Base-by-base conservation (phyloP, 208 protist species). In the Leptomonas pyrrhocoris region DNA sequence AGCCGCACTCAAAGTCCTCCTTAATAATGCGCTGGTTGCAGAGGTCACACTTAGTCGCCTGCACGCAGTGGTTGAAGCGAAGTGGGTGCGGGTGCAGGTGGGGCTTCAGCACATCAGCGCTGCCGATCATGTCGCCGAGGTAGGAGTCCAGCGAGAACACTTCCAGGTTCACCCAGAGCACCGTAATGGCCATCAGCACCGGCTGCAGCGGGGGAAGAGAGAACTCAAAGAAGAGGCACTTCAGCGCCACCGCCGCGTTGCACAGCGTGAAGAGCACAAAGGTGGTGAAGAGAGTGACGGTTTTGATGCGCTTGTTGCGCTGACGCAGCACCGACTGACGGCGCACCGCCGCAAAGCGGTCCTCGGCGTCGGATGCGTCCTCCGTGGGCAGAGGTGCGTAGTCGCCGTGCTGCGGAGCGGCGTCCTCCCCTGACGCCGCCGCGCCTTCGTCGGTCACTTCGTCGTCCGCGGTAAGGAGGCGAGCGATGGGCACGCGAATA, bases 21-120 rank as follows among this genome's bases (percentile, higher is more conserved):
- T 77, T 80, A 28, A 68, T 69, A 46, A 83, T 80, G 66, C 68
- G 77, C 51, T 85, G 79, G 57, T 73, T 82, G 77, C 83, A 89
- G 62, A 80, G 63, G 48, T 89, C 77, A 48, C 79, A 85, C 65
- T 83, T 76, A 19, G 77, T 79, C 28, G 58, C 69, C 23, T 68
- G 42, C 46, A 82, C 80, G 38, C 45, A 53, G 61, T 72, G 79
- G 64, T 80, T 83, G 58, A 85, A 81, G 51, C 65, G 65, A 12
- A 87, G 67, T 16, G 59, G 73, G 57, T 87, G 82, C 1, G 72
- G 69, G 66, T 87, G 82, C 49, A 87, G 73, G 21, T 70, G 45
- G 19, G 71, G 54, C 56, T 79, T 75, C 50, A 68, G 54, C 46
- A 73, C 66, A 36, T 88, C 79, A 5, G 66, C 51, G 15, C 51